phyloP scores from a whole-genome alignment of 306 rosid species.

The Ziziphus jujuba region DNA sequence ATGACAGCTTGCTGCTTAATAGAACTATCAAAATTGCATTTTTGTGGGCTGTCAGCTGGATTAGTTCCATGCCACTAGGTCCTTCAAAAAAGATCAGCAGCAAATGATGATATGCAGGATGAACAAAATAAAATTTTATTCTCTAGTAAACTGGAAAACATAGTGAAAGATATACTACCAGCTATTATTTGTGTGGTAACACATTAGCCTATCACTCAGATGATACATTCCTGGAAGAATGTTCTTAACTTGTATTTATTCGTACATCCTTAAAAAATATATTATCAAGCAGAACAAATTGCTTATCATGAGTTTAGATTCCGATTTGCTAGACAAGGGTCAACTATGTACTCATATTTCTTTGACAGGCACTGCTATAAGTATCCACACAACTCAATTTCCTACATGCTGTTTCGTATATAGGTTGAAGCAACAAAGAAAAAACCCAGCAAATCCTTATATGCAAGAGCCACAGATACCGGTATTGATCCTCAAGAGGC shows the following conservation, averaged over 20 bases:
- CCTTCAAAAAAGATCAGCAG: no score
- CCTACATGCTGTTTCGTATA: conserved; percentile 16
- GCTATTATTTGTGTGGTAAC: background rate
- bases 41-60: no score
- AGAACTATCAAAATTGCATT: no score
- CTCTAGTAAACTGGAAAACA: no score
- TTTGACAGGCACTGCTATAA: conserved; percentile 1
- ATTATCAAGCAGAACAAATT: background rate
- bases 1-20: no score
- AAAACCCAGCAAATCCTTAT: conserved; percentile 77
- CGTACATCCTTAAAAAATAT: background rate
- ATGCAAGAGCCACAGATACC: conserved; percentile 86
- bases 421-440: conserved; percentile 65
- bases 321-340: background rate
- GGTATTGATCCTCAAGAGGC: conserved; percentile 79
- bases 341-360: background rate
- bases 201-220: background rate
- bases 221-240: background rate
- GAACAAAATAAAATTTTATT: no score
- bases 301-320: background rate
- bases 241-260: background rate
- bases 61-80: no score
- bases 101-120: no score
- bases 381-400: background rate
- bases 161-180: no score